phyloP scores from a whole-genome alignment of 164 flowering plant genomes.

The Amborella trichopoda region DNA sequence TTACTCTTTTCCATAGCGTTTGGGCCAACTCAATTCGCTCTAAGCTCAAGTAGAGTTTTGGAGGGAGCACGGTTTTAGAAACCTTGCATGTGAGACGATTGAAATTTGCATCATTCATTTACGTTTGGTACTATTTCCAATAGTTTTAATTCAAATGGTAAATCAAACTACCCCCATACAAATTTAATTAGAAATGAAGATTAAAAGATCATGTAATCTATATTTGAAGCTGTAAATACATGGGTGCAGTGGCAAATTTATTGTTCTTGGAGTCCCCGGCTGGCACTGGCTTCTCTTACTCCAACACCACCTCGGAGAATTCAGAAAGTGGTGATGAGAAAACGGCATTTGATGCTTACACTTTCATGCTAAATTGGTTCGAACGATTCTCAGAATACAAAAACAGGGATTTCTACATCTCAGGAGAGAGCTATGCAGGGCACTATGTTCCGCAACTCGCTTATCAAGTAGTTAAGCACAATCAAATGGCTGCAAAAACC shows the following conservation, averaged over 20 bases:
- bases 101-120: no score
- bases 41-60: no score
- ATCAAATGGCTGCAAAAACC: constrained; percentile 14
- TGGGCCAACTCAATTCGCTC: no score
- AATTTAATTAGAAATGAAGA: no score
- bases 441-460: constrained; percentile 38
- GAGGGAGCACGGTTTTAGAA: no score
- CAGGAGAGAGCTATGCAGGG: constrained; percentile 42
- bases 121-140: no score
- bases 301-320: constrained; percentile 27
- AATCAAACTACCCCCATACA: no score
- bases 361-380: constrained; percentile 27
- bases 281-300: constrained; percentile 36
- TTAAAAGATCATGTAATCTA: no score
- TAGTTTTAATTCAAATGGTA: no score
- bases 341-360: constrained; percentile 26
- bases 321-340: constrained; percentile 17
- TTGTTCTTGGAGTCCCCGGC: constrained; percentile 35
- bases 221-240: no score
- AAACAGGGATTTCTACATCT: constrained; percentile 24
- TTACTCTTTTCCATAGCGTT: no score
- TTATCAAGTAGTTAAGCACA: constrained; percentile 13
- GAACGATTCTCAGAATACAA: constrained; percentile 33
- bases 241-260: constrained; percentile 30
- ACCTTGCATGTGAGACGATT: no score